phyloP scores from a whole-genome alignment of 345 rosid species.

The Rhodomyrtus tomentosa region DNA sequence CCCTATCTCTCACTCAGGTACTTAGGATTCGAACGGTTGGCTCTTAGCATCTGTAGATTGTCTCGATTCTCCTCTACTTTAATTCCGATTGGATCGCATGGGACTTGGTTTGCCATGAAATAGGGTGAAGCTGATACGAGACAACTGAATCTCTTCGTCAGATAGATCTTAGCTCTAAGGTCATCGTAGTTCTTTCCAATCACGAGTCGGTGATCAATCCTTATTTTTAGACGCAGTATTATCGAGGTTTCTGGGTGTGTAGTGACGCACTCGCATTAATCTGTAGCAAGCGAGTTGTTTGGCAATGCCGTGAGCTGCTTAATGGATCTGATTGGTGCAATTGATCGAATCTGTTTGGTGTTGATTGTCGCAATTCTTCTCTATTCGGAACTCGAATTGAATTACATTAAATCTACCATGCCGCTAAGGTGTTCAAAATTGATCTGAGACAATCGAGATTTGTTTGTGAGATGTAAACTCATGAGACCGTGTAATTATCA shows the following conservation, averaged over 20 bases:
- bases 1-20: constrained; percentile 44
- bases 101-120: neutral
- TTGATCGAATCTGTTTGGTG: neutral
- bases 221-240: neutral
- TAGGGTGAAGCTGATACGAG: neutral
- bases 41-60: neutral
- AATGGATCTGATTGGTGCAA: neutral
- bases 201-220: neutral
- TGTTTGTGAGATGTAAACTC: neutral
- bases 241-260: neutral
- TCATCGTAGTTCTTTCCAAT: neutral
- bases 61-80: neutral
- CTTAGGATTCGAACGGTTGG: neutral
- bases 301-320: neutral
- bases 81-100: neutral
- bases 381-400: neutral
- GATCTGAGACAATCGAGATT: neutral
- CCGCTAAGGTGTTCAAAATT: neutral
- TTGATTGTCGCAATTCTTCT: neutral
- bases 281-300: neutral
- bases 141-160: neutral
- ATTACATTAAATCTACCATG: neutral
- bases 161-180: neutral
- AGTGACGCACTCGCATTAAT: neutral
- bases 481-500: neutral